Evolutionary conservation across 2,329 filamentous ascomycete genomes (phyloP).

Genomic region (Pseudogymnoascus sp.): DNA sequence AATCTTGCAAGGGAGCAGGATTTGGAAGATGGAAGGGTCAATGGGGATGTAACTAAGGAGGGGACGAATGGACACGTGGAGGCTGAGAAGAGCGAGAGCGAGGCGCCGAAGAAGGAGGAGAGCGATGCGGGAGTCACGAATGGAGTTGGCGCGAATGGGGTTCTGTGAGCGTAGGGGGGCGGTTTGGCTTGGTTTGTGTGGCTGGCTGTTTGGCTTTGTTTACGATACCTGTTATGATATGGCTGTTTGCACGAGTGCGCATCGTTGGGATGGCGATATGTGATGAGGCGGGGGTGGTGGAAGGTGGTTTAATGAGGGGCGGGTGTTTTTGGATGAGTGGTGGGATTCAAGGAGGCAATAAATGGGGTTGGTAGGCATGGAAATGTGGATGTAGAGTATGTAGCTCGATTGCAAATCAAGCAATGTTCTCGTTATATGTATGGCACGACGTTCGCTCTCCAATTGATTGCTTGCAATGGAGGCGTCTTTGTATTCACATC

Average conservation of each 20-base stretch:
- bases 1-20: conserved; percentile 46
- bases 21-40: neutral
- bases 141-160: conserved; percentile 1
- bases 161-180: neutral
- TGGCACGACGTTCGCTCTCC: neutral
- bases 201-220: conserved; percentile 7
- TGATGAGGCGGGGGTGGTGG: neutral
- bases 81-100: neutral
- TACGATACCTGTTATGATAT: conserved; percentile 10
- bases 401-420: conserved; percentile 4
- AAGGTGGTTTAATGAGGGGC: neutral
- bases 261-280: neutral
- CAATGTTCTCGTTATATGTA: neutral
- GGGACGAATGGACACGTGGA: neutral
- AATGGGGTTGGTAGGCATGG: neutral
- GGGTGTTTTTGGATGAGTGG: neutral
- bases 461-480: neutral
- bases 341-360: neutral
- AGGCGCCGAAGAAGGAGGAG: neutral
- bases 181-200: neutral
- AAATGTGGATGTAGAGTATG: neutral
- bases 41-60: neutral
- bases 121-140: neutral
- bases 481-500: too few relatives aligned
- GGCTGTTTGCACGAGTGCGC: neutral